phyloP scores from a whole-genome alignment of 129 eudicot species.

The Chrysanthemum seticuspe region DNA sequence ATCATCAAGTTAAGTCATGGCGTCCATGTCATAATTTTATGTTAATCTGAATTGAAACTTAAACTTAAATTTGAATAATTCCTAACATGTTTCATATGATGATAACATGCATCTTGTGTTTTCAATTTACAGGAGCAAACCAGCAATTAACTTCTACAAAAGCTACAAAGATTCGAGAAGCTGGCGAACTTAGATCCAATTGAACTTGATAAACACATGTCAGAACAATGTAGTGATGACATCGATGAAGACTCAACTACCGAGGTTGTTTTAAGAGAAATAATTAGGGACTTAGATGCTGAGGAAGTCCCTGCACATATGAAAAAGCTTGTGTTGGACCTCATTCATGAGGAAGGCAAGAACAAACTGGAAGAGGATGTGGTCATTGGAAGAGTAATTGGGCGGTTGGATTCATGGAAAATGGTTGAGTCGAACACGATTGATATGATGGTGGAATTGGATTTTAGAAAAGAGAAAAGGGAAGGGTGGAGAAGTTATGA shows the following conservation, averaged over 20 bases:
- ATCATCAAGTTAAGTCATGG: too few relatives aligned
- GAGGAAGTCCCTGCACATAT: slow-evolving; percentile 46
- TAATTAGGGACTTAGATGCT: slow-evolving; percentile 18
- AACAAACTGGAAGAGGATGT: slow-evolving; percentile 23
- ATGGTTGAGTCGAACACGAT: slow-evolving; percentile 74
- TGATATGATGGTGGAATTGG: slow-evolving; percentile 85
- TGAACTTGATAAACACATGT: slow-evolving; percentile 75
- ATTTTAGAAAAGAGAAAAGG: slow-evolving; percentile 45
- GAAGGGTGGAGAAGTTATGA: slow-evolving; percentile 54
- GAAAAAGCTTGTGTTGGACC: slow-evolving; percentile 56
- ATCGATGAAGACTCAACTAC: slow-evolving; percentile 25
- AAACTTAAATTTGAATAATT: neutral
- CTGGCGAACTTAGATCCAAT: slow-evolving; percentile 78
- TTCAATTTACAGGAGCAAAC: slow-evolving; percentile 54
- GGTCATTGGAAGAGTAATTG: slow-evolving; percentile 45
- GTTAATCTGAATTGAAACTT: slow-evolving; percentile 11
- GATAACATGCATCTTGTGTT: neutral
- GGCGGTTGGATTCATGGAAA: slow-evolving; percentile 62
- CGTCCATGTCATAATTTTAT: too few relatives aligned
- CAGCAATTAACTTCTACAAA: slow-evolving; percentile 63
- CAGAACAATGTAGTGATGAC: slow-evolving; percentile 45
- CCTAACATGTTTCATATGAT: neutral
- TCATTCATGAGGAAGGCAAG: slow-evolving; percentile 49
- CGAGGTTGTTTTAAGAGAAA: slow-evolving; percentile 24
- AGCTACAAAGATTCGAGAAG: slow-evolving; percentile 74